Evolutionary conservation across 2,329 filamentous ascomycete species (phyloP).

Genomic region (Calonectria hawksworthii): DNA sequence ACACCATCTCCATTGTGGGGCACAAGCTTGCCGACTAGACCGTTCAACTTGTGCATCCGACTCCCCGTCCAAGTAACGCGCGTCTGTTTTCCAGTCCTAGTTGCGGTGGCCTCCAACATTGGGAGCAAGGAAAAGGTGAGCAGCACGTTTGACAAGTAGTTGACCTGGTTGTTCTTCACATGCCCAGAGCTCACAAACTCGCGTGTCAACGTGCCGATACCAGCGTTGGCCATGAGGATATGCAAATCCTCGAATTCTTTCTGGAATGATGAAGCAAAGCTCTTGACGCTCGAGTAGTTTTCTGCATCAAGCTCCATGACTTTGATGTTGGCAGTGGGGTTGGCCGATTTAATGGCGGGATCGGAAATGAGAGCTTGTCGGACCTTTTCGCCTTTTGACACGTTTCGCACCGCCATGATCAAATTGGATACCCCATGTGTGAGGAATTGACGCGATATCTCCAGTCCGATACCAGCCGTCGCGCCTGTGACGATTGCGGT

Average conservation of each 20-base stretch:
- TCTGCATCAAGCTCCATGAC: slow-evolving; percentile 34
- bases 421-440: slow-evolving; percentile 51
- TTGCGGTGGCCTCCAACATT: slow-evolving; percentile 34
- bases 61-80: slow-evolving; percentile 40
- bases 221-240: slow-evolving; percentile 36
- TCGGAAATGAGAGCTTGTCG: slow-evolving; percentile 21
- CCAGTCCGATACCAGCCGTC: slow-evolving; percentile 58
- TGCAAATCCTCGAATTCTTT: slow-evolving; percentile 10
- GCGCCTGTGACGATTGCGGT: slow-evolving; percentile 59
- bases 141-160: slow-evolving; percentile 46
- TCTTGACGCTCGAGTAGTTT: slow-evolving; percentile 29
- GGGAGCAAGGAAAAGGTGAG: slow-evolving; percentile 39
- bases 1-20: slow-evolving; percentile 4
- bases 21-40: background rate
- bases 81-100: background rate
- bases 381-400: slow-evolving; percentile 46
- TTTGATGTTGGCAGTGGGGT: slow-evolving; percentile 26
- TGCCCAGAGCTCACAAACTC: slow-evolving; percentile 34
- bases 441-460: slow-evolving; percentile 55
- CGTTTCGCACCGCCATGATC: slow-evolving; percentile 57
- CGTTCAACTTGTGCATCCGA: slow-evolving; percentile 25
- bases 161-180: slow-evolving; percentile 45
- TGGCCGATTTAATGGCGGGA: slow-evolving; percentile 23
- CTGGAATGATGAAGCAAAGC: slow-evolving; percentile 19
- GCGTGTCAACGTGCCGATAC: slow-evolving; percentile 11